A percentile compares a stretch with the other conserved stretches of the same genome.
Conservation (phyloP, 495 filamentous ascomycete genomes). For the Daldinia childiae region DNA sequence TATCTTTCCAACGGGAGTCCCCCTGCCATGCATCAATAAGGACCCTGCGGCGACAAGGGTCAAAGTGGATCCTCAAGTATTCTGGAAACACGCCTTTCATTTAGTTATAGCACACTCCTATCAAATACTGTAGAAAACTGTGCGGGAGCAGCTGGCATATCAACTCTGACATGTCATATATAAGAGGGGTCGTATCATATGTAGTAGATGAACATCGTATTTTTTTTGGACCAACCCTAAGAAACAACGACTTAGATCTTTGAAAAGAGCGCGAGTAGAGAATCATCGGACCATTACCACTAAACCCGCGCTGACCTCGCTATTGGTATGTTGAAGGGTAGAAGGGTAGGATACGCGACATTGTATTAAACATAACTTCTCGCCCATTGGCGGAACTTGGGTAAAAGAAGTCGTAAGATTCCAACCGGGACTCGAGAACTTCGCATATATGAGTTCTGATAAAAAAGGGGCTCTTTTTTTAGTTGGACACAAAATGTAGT, state of each 20-base stretch:
- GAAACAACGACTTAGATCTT: conserved; percentile 6
- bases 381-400: conserved; percentile 9
- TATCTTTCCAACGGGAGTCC: conserved; percentile 11
- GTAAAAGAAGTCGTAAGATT: not conserved
- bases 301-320: not conserved
- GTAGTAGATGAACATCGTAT: not conserved
- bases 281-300: conserved; percentile 13
- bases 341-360: conserved; percentile 6
- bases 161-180: conserved; percentile 21
- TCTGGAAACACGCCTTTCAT: conserved; percentile 21
- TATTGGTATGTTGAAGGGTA: not conserved
- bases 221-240: not conserved
- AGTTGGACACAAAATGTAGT: not conserved
- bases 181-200: not conserved
- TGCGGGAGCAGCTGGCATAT: conserved; percentile 13
- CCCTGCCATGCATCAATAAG: conserved; percentile 32
- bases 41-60: conserved; percentile 31
- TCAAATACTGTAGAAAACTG: conserved; percentile 5
- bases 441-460: conserved; percentile 23
- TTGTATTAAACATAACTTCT: conserved; percentile 1
- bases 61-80: conserved; percentile 9
- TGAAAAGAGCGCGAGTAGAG: conserved; percentile 1
- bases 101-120: conserved; percentile 9
- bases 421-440: conserved; percentile 7
- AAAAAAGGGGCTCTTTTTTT: conserved; percentile 2